Base-by-base conservation (phyloP, 78 protist species). In the Pelomyxa schiedti region DNA sequence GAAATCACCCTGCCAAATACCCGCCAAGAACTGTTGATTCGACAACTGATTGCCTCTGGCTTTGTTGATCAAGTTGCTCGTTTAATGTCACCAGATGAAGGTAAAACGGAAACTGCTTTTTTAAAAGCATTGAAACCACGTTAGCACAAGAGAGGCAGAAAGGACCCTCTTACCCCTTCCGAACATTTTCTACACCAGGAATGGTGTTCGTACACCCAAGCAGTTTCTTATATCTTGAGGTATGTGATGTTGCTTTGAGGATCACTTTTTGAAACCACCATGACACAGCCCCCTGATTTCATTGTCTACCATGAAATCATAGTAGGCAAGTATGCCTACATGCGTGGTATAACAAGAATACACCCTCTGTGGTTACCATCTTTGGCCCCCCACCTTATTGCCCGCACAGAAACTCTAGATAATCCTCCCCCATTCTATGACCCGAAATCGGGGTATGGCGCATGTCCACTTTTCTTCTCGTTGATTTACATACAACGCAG, bases 1-100 rank as follows among this genome's bases (percentile, higher is more conserved):
- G 7, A 39, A 72, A 72, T 72, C 76, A 29, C 43, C 58, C 87
- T 81, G 47, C 88, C 88, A 9, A 63, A 66, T 3, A 24, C 69
- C 2, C 69, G 30, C 22, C 80, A 83, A 65, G 81, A 83, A 67
- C 22, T 74, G 39, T 42, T 65, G 68, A 77, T 83, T 43, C 72
- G 79, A 42, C 88, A 83, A n/a, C 84, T 83, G 16, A 8, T 83
- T 7, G 71, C 80, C 0, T 77, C 83, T 1, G 88, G 88, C 35
- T 39, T 83, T 8, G 73, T 83, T 64, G 88, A 83, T 47, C 88
- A 83, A 43, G 26, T 77, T 8, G 77, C 78, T 2, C 42, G 70
- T 26, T n/a, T 8, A 7, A 4, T 32, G 37, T 9, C 16, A 8
- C 42, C 24, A 43, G 73, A 32, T 43, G 24, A 4, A 41, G 24